Evolutionary conservation across 768 basidiomycete species (phyloP), one percentile per base, ranked within the genome.

Genomic region (Mycena haematopus): DNA sequence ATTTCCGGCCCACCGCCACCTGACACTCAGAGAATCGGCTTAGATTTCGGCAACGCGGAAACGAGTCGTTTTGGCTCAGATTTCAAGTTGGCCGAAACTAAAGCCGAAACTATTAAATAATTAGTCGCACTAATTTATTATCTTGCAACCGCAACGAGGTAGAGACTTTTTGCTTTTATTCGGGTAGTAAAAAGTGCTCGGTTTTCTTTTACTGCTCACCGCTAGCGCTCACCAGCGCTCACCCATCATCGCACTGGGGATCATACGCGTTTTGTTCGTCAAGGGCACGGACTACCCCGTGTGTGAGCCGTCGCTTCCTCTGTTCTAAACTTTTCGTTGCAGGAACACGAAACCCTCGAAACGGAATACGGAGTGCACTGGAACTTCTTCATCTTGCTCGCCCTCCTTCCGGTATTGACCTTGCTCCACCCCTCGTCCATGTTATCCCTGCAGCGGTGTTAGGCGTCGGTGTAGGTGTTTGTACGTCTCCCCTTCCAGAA

Each of bases 371-470:
- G 97, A 0, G 86, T 87, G 0, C 96, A 99, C 69, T 99, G 97
- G 97, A 99, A 99, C 73, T 98, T 99, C 77, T 99, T 99, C 82
- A 84, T 99, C 68, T 98, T 97, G 0, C 81, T 99, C 22, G 94
- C 90, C 0, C 67, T 93, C 0, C 72, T 98, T 6, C 95, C 95
- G 0, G 71, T 93, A 4, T 75, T 92, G 14, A 82, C 88, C 2
- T 46, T 86, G 0, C 73, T 95, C 4, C 89, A 91, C 58, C 91
- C 92, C 25, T 93, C 33, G 80, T 95, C 47, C 70, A 75, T 15
- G 73, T 72, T 22, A 55, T 88, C 5, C 86, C 90, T 0, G 81
- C 91, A 40, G 84, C 88, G 0, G 61, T 88, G 2, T 65, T 95
- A 0, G 93, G 86, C 0, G 65, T 92, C 19, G 62, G 83, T 25